A percentile compares a stretch with the other conserved stretches of the same genome.
These are phyloP conservation scores for Vitis rupestris DNA, from an alignment of 164 flowering plant genomes.

Conservation along the genomic window DNA sequence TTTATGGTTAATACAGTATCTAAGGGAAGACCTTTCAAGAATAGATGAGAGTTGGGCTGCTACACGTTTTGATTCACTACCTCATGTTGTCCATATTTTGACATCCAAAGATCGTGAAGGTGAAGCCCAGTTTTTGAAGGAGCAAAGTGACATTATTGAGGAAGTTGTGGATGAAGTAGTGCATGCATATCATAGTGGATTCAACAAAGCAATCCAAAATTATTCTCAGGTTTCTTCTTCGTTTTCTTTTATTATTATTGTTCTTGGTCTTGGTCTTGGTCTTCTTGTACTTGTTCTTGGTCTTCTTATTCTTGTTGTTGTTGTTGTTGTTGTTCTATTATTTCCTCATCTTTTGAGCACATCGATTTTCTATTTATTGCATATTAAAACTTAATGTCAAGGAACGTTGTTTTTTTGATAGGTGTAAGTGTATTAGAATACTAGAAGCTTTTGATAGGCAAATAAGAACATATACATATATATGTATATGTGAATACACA, in stretches of 20 bases:
- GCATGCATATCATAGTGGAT: slow-evolving; percentile 93
- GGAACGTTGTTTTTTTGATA: no score
- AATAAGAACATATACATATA: no score
- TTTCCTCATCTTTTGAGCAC: background rate
- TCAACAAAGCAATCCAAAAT: slow-evolving; percentile 98
- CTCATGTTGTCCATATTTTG: slow-evolving; percentile 95
- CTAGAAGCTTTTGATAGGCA: no score
- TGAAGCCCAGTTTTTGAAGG: slow-evolving; percentile 72
- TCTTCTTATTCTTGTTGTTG: no score
- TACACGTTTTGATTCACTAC: slow-evolving; percentile 94
- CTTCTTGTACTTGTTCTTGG: background rate
- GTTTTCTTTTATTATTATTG: background rate
- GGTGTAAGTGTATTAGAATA: no score
- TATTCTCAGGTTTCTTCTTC: slow-evolving; percentile 80
- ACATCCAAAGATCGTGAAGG: slow-evolving; percentile 93
- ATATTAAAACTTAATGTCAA: no score
- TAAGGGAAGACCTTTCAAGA: slow-evolving; percentile 69
- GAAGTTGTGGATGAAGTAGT: slow-evolving; percentile 99
- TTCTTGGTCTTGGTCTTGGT: background rate
- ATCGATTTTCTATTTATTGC: no score
- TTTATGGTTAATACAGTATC: slow-evolving; percentile 44
- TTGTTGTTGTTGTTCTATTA: no score
- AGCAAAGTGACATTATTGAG: slow-evolving; percentile 86
- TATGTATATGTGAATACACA: no score
- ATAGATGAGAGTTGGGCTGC: slow-evolving; percentile 93